phyloP scores from a whole-genome alignment of 2,329 filamentous ascomycete genomes.

The Xylariaceae sp. region DNA sequence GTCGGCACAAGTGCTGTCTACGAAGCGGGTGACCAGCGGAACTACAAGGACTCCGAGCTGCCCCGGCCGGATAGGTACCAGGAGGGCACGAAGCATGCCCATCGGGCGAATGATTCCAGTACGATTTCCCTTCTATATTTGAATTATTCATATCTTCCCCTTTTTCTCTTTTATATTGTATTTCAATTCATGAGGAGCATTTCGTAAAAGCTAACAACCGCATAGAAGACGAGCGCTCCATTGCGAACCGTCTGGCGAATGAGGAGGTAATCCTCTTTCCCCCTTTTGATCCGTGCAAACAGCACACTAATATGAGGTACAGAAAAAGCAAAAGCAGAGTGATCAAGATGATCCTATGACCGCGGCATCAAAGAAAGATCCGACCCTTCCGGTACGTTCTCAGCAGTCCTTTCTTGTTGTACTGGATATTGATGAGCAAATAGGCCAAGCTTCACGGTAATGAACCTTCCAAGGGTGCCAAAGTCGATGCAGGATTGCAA shows the following conservation, averaged over 20 bases:
- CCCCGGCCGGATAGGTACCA: constrained; percentile 57
- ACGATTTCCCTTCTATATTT: constrained; percentile 31
- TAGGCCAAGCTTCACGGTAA: constrained; percentile 65
- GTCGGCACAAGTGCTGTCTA: constrained; percentile 64
- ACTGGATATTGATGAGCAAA: background rate
- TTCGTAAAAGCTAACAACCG: constrained; percentile 3
- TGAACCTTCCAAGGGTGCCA: constrained; percentile 65
- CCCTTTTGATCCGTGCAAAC: no score
- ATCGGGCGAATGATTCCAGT: constrained; percentile 68
- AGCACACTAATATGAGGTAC: background rate
- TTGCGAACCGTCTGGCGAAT: constrained; percentile 64
- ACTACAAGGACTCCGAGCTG: constrained; percentile 48
- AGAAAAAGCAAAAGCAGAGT: constrained; percentile 32
- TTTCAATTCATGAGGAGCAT: no score
- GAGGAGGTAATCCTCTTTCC: constrained; percentile 45
- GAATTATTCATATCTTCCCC: background rate
- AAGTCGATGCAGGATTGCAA: constrained; percentile 63
- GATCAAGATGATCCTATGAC: constrained; percentile 43
- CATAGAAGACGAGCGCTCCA: constrained; percentile 63
- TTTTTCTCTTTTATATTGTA: background rate
- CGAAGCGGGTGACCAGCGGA: constrained; percentile 73
- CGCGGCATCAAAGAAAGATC: constrained; percentile 49
- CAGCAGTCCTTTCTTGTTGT: background rate
- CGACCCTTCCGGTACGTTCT: constrained; percentile 50
- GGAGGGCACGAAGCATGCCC: constrained; percentile 66